Base-by-base conservation (phyloP, 2,329 filamentous ascomycete genomes). In the Pseudovirgaria hyperparasitica region DNA sequence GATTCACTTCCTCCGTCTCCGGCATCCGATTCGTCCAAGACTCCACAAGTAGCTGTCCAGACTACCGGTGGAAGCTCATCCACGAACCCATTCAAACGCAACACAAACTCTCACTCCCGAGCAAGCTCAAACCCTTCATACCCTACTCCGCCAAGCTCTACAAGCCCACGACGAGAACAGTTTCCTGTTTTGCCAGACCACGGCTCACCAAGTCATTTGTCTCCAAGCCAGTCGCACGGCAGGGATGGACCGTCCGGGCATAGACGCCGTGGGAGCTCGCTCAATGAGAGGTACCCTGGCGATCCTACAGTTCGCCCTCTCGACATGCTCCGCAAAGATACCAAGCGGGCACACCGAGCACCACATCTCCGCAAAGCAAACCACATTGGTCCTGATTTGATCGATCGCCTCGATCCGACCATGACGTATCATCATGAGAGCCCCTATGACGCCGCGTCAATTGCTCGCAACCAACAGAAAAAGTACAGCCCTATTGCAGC, bases 351-450 rank as follows among this genome's bases (percentile, higher is more conserved):
- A n/a, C 59, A 82, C 45, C 72, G 75, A 26, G 58, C 71, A 15
- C 70, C 70, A 2, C 76, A 78, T 48, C 65, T 80, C 25, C 68
- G 66, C 41, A 79, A 75, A 47, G 69, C 66, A 43, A 62, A 75
- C 42, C 65, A 77, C 10, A 70, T 75, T 15, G 69, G 68, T 23
- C 69, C 82, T 2, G 86, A 96, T 50, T 63, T 66, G 6, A 90
- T 96, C 43, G 87, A 94, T 50, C 60, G 63, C 5, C 70, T 96
- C 2, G 87, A 93, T 47, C 65, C 67, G 3, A 53, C 68, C n/a
- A 68, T 70, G 26, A 57, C 66, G 3, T 93, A 92, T 53, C 87
- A 94, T 52, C 87, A 96, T 43, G 82, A 78, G 37, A 86, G 87
- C 0, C 87, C 87, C 0, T 96, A 81, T 41, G 87, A 96, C 48